Conservation (phyloP, 106 monocot genomes). For the Vanilla planifolia region DNA sequence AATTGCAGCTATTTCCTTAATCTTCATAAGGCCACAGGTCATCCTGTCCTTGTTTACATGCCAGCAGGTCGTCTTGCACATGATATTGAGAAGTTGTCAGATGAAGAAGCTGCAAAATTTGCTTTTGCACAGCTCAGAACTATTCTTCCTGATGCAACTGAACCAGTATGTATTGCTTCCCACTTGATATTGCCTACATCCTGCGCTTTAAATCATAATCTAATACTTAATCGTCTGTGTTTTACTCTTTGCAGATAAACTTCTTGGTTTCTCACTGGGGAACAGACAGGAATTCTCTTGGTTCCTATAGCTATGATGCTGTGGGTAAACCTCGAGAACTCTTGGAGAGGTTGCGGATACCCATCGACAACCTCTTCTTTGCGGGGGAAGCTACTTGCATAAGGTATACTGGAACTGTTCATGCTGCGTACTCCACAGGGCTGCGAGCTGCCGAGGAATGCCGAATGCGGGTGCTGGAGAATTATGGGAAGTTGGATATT, state of each 20-base stretch:
- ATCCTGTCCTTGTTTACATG: conserved; percentile 98
- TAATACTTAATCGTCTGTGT: not conserved
- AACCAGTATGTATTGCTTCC: conserved; percentile 42
- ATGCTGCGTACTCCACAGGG: conserved; percentile 77
- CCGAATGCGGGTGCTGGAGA: conserved; percentile 58
- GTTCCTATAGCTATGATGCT: conserved; percentile 62
- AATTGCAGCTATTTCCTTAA: conserved; percentile 98
- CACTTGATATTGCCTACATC: not conserved
- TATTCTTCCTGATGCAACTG: conserved; percentile 74
- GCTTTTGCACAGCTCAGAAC: conserved; percentile 71
- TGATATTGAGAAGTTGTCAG: conserved; percentile 91
- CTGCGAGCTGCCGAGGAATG: conserved; percentile 81
- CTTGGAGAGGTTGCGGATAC: conserved; percentile 59
- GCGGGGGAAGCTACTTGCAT: conserved; percentile 84
- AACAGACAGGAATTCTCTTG: conserved; percentile 58
- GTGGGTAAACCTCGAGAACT: conserved; percentile 47
- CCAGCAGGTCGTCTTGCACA: conserved; percentile 85
- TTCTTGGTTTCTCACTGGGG: conserved; percentile 86
- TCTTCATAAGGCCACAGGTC: conserved; percentile 97
- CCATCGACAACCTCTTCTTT: conserved; percentile 87
- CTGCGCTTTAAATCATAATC: not conserved
- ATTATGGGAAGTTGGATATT: conserved; percentile 40
- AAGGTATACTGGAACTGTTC: conserved; percentile 69
- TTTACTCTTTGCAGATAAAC: conserved; percentile 38
- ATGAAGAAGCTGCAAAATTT: conserved; percentile 77